phyloP scores from a whole-genome alignment of 2,329 filamentous ascomycete genomes.

The Pseudopyrenochaeta lycopersici region DNA sequence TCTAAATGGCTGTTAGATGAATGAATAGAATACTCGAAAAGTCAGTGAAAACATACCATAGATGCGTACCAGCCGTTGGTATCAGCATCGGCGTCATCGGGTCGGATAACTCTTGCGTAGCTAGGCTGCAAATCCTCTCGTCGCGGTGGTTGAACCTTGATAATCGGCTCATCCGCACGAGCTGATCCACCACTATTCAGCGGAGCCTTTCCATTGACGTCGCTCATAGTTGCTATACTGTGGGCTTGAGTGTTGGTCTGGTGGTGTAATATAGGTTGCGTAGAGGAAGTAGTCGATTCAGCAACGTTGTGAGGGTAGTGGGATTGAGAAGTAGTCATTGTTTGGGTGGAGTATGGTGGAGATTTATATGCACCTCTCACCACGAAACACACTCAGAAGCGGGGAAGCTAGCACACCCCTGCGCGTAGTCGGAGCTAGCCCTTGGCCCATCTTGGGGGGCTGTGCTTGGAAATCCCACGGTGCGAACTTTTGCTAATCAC shows the following conservation, averaged over 20 bases:
- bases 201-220: constrained; percentile 51
- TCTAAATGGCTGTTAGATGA: constrained; percentile 45
- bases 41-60: constrained; percentile 61
- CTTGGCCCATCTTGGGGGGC: constrained; percentile 24
- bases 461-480: constrained; percentile 21
- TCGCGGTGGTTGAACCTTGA: constrained; percentile 78
- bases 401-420: constrained; percentile 29
- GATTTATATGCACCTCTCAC: constrained; percentile 31
- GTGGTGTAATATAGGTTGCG: constrained; percentile 30
- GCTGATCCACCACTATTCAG: constrained; percentile 20
- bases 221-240: constrained; percentile 34
- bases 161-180: constrained; percentile 43
- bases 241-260: constrained; percentile 16
- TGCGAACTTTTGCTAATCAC: too few relatives aligned
- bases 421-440: constrained; percentile 7
- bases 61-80: constrained; percentile 87
- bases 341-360: constrained; percentile 9
- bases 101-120: constrained; percentile 74
- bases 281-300: constrained; percentile 36
- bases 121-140: constrained; percentile 85
- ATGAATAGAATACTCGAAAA: background rate
- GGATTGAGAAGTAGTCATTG: constrained; percentile 16
- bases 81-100: constrained; percentile 71
- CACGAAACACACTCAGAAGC: constrained; percentile 14
- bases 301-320: constrained; percentile 20